phyloP scores from a whole-genome alignment of 2,329 filamentous ascomycete genomes.

The Gaeumannomyces sp. region DNA sequence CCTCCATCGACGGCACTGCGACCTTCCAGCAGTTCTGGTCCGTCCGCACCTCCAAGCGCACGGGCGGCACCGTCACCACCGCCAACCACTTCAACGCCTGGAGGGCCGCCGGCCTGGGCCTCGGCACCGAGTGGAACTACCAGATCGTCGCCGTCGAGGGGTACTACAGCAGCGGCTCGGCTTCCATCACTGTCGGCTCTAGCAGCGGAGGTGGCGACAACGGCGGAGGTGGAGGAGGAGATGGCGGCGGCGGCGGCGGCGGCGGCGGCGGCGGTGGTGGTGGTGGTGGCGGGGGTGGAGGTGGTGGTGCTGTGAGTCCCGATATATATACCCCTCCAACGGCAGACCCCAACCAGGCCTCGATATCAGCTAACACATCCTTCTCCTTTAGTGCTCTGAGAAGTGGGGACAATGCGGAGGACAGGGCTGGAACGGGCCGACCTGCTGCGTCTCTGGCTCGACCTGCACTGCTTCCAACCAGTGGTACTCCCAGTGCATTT shows the following conservation, averaged over 20 bases:
- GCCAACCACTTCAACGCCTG: conserved; percentile 47
- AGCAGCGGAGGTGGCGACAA: no score
- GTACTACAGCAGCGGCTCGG: conserved; percentile 41
- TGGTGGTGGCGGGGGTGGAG: no score
- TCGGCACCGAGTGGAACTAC: conserved; percentile 41
- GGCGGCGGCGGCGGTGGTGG: no score
- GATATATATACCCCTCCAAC: no score
- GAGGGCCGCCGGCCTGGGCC: conserved; percentile 36
- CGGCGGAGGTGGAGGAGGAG: no score
- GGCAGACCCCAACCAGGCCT: no score
- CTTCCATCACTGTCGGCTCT: conserved; percentile 30
- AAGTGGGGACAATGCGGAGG: conserved; percentile 28
- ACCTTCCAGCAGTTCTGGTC: conserved; percentile 47
- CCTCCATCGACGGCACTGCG: conserved; percentile 38
- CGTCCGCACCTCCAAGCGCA: conserved; percentile 37
- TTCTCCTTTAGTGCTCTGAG: no score
- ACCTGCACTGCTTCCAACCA: conserved; percentile 26
- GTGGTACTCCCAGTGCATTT: conserved; percentile 30
- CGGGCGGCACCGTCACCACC: conserved; percentile 41
- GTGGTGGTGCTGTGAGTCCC: no score
- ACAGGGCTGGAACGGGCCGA: conserved; percentile 24
- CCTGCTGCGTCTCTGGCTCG: conserved; percentile 23
- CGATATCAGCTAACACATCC: no score
- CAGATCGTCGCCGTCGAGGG: conserved; percentile 47
- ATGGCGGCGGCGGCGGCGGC: no score